Evolutionary conservation across 208 protist genomes (phyloP), one percentile per base, ranked within the genome.

Genomic region (Lotmaria passim): DNA sequence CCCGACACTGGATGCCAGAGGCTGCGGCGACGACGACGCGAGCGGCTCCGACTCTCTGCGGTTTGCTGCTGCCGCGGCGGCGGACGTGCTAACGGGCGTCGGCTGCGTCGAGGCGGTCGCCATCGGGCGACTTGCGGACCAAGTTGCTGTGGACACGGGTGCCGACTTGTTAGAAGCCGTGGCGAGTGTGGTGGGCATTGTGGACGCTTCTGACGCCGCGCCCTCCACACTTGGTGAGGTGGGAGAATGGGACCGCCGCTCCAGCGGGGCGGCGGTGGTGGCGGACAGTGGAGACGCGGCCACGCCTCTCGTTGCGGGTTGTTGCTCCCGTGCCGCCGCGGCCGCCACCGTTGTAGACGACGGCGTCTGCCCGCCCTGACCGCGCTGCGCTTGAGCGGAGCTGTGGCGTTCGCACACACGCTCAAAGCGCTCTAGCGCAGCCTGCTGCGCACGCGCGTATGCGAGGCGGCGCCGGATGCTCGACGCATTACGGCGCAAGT

Each of bases 401-500:
- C 31, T 24, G n/a, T 44, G 43, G 17, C 24, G 41, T 14, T 53
- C 59, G 28, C 15, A 51, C 43, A 48, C 62, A 17, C 65, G 53
- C 28, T 76, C 71, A 21, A 59, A 76, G 6, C 48, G 62, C 11
- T 48, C 46, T 19, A 82, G 23, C n/a, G 33, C 46, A 7, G 7
- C 38, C 31, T 52, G 57, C 50, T 67, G 58, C 26, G 31, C 36
- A 15, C 43, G 50, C 12, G 73, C 43, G 68, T 78, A 65, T 47
- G 51, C 65, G n/a, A 83, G 68, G 12, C 78, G 72, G 17, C 41
- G 43, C 5, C 33, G 48, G 26, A 83, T 79, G 50, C 26, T 46
- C 0, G 39, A 17, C 1, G 68, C 66, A 43, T 33, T 65, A 56
- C 78, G 78, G 10, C 47, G 46, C 21, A 83, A 73, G 47, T 73